Evolutionary conservation across 192 early-diverging fungal species (phyloP), one percentile per base, ranked within the genome.

Genomic region (Coemansia aciculifera): DNA sequence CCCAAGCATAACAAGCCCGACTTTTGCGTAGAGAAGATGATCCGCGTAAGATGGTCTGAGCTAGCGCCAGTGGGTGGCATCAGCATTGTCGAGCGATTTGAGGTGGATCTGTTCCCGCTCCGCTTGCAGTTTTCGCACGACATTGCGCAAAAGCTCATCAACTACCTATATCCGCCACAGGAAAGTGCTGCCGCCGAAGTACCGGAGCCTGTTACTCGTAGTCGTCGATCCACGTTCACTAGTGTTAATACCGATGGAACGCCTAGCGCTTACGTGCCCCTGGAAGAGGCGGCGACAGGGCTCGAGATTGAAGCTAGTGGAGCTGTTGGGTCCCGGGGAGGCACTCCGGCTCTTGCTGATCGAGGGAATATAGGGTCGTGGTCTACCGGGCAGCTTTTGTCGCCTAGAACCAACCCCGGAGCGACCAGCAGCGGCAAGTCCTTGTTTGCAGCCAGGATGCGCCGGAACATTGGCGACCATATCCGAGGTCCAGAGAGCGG

Each of bases 61-160:
- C 79, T 93, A 59, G 91, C 95, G 3, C 92, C 95, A 0, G 93
- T 98, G 1, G 95, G 90, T 31, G 95, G 95, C 19, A 98, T 98
- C 63, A 85, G 87, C 29, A 92, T 98, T 15, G 89, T 98, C 44
- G 92, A 95, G 65, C 91, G 94, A 40, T 89, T 98, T 69, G 95
- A 96, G 74, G 85, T 96, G 42, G 90, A 94, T 62, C 76, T 98
- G 59, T 89, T 85, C 59, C 95, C 95, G 1, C 69, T 95, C 13
- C 84, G 91, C 3, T 74, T 97, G 27, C 92, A 94, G 78, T 83
- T 94, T 48, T 95, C 92, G 1, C 90, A 94, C 65, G 94, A 95
- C 52, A 87, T 95, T 75, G 95, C 88, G 0, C 92, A 90, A 56
- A 85, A 89, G 57, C 73, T 95, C 24, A 83, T 89, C n/a, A 85